A percentile compares a stretch with the other conserved stretches of the same genome.
Evolutionary conservation across 1,139 yeast genomes (phyloP).

Genomic region (Debaryomycetaceae sp.): DNA sequence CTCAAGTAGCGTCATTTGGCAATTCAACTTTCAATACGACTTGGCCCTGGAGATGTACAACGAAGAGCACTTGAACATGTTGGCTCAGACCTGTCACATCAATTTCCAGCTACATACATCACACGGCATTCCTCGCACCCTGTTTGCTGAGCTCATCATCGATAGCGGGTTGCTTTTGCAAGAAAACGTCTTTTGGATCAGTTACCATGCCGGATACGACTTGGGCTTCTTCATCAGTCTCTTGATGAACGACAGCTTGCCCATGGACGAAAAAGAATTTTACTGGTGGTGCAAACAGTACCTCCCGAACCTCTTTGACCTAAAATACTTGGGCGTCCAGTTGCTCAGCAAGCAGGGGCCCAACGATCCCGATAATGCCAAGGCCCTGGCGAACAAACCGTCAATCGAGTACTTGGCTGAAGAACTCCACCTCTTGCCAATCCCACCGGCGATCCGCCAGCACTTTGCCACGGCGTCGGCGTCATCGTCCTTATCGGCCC

Average conservation of each 20-base stretch:
- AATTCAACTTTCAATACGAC: slow-evolving; percentile 83
- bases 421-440: slow-evolving; percentile 44
- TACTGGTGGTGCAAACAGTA: slow-evolving; percentile 59
- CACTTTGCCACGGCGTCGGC: slow-evolving; percentile 18
- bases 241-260: slow-evolving; percentile 66
- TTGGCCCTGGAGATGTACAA: slow-evolving; percentile 70
- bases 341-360: slow-evolving; percentile 18
- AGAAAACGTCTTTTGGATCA: slow-evolving; percentile 70
- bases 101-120: slow-evolving; percentile 68
- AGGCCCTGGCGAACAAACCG: slow-evolving; percentile 24
- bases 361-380: slow-evolving; percentile 8
- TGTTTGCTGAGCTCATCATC: slow-evolving; percentile 75
- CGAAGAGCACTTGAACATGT: slow-evolving; percentile 61
- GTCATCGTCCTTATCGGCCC: slow-evolving; percentile 10
- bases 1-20: slow-evolving; percentile 74
- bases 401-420: slow-evolving; percentile 44
- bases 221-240: slow-evolving; percentile 79
- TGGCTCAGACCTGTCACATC: slow-evolving; percentile 69
- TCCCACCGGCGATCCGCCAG: slow-evolving; percentile 39
- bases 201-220: slow-evolving; percentile 93
- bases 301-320: slow-evolving; percentile 79
- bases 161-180: slow-evolving; percentile 80
- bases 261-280: slow-evolving; percentile 73
- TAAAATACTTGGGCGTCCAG: slow-evolving; percentile 64
- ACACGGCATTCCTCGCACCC: slow-evolving; percentile 69